Base-by-base conservation (phyloP, 805 yeast genomes). In the Candida schatavii region DNA sequence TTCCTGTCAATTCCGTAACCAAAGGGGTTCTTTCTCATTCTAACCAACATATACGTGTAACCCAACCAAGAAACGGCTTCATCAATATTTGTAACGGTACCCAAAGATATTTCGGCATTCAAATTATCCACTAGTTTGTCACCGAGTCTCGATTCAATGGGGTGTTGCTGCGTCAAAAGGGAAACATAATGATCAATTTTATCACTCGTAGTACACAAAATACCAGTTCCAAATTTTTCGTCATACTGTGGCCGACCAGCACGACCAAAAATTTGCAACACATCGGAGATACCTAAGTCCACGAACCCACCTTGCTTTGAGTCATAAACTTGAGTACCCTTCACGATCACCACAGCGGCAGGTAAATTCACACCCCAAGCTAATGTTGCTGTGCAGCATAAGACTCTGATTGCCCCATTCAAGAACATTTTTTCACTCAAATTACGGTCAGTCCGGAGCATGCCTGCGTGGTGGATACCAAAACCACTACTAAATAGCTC, bases 321-420 rank as follows among this genome's bases (percentile, higher is more conserved):
- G 58, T 93, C 95, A 57, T 93, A 93, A 0, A 93, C 89, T 56
- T 91, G 96, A 0, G 99, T 93, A 0, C 99, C 99, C 55, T 93
- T 93, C 25, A 93, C 81, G 47, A 93, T 87, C 17, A 93, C 99
- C 31, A 89, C 96, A 1, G 97, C 97, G 5, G 99, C 99, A 2
- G 99, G 99, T 45, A 93, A 70, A 57, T 93, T 93, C 15, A 93
- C 98, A 77, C 99, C 99, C 99, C 99, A 93, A 0, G 99, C 99
- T 44, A 93, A 76, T 0, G 99, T 93, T 0, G 99, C 96, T 2
- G 99, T 93, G 74, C 97, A 89, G 54, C 95, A 85, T 14, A 93
- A 67, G 0, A 93, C 98, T 45, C 83, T 86, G 47, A 93, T 84
- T 0, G 89, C 85, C 32, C 99, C 98, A 23, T 73, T 68, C 23